phyloP scores from a whole-genome alignment of 2,329 filamentous ascomycete species.

The Fusarium devonianum region DNA sequence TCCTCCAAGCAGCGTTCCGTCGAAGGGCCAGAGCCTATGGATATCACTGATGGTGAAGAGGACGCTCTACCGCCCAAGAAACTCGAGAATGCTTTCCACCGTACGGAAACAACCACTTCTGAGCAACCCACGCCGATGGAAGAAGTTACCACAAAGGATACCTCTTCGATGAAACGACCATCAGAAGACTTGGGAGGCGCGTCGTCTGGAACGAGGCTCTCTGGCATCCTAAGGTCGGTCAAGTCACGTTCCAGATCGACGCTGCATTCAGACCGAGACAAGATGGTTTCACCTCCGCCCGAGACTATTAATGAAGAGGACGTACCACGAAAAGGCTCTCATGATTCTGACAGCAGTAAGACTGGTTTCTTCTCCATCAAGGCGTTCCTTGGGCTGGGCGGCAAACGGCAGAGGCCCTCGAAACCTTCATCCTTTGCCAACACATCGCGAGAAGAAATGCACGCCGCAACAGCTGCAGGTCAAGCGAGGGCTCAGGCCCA shows the following conservation, averaged over 20 bases:
- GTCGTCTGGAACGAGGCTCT: constrained; percentile 40
- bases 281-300: constrained; percentile 46
- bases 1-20: constrained; percentile 58
- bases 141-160: constrained; percentile 35
- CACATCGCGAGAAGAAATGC: constrained; percentile 87
- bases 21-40: constrained; percentile 35
- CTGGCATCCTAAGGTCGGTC: constrained; percentile 54
- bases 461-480: constrained; percentile 44
- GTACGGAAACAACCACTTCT: constrained; percentile 38
- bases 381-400: constrained; percentile 77
- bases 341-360: constrained; percentile 61
- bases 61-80: constrained; percentile 28
- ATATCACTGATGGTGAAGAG: constrained; percentile 32
- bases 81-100: constrained; percentile 43
- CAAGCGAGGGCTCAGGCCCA: constrained; percentile 44
- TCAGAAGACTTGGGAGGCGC: constrained; percentile 37
- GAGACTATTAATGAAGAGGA: constrained; percentile 57
- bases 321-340: constrained; percentile 61
- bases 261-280: constrained; percentile 51
- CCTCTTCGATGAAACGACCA: constrained; percentile 23
- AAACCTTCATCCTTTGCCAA: constrained; percentile 86
- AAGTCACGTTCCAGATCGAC: constrained; percentile 61
- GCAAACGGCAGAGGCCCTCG: constrained; percentile 63
- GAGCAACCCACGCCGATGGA: constrained; percentile 37
- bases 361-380: constrained; percentile 65